Evolutionary conservation across 164 flowering plant genomes (phyloP), one percentile per base, ranked within the genome.

Genomic region (Malania oleifera): DNA sequence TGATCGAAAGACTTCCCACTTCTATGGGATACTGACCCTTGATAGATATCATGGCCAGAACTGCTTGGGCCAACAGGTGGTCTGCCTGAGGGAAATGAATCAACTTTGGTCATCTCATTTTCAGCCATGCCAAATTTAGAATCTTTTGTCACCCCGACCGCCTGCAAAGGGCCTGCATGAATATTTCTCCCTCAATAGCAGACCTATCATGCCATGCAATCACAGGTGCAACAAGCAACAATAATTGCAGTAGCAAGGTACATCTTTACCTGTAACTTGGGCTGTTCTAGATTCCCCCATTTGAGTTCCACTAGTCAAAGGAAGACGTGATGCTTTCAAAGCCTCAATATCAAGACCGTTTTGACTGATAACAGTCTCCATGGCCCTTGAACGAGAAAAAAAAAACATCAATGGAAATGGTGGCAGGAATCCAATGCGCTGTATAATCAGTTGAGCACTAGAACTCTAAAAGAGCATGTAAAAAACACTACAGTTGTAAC

Each of bases 301-400:
- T 62, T 80, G 97, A 61, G 78, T 43, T 41, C 83, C 87, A 68
- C 86, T 67, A 25, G 81, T 57, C 64, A 68, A n/a, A 54, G 96
- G 90, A 70, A 79, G 69, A 19, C 93, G 89, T 18, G 95, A 75
- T 49, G 91, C 67, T 74, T 66, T 95, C 70, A 95, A 71, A 61
- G 80, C 82, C 60, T 91, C 96, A 56, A 95, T 84, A 77, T 95
- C 99, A 70, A 95, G 79, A 67, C 87, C 86, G 64, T 95, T 81
- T 64, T 85, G 91, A 70, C 63, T 80, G 41, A 95, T 80, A 34
- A 95, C 99, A 64, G 99, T 95, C 69, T 95, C 96, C 99, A 95
- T 89, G 25, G 99, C 99, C 95, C 99, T 95, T 57, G 9, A 34
- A 61, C 28, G 53, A 34, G 24, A 67, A 24, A 69, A 60, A n/a